Evolutionary conservation across 75 land plant species (phyloP).

Genomic region (Sequoiadendron giganteum): DNA sequence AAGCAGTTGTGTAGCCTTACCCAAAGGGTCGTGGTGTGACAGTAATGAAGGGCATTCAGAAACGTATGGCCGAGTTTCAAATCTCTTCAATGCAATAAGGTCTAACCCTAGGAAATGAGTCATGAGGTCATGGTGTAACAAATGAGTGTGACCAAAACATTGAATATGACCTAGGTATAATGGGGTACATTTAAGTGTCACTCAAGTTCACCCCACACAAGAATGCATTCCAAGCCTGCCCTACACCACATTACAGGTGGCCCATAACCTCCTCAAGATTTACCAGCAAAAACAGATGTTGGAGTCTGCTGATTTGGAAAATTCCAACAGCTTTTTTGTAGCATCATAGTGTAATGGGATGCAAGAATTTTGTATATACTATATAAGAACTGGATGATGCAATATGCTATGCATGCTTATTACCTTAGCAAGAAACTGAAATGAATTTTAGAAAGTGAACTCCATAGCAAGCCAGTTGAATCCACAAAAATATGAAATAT

Average conservation of each 20-base stretch:
- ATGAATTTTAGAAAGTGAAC: not conserved
- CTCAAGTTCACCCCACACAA: not conserved
- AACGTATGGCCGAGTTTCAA: not conserved
- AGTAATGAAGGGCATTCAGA: not conserved
- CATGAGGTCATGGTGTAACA: not conserved
- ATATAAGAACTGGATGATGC: not conserved
- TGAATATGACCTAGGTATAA: not conserved
- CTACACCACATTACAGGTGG: not conserved
- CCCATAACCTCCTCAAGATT: not conserved
- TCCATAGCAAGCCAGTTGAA: not conserved
- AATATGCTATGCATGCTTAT: not conserved
- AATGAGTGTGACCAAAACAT: not conserved
- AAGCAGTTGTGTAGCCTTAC: not conserved
- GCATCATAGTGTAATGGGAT: not conserved
- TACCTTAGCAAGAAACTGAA: not conserved
- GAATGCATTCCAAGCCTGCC: not conserved
- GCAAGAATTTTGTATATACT: not conserved
- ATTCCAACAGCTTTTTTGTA: not conserved
- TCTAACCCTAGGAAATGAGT: no score
- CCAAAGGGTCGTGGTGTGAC: not conserved
- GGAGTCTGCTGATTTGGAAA: not conserved
- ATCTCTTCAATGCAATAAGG: not conserved
- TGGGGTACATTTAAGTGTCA: not conserved
- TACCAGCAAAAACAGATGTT: not conserved
- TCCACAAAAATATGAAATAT: not conserved